Base-by-base conservation (phyloP, 192 early-diverging fungal species). In the Diversispora eburnea region DNA sequence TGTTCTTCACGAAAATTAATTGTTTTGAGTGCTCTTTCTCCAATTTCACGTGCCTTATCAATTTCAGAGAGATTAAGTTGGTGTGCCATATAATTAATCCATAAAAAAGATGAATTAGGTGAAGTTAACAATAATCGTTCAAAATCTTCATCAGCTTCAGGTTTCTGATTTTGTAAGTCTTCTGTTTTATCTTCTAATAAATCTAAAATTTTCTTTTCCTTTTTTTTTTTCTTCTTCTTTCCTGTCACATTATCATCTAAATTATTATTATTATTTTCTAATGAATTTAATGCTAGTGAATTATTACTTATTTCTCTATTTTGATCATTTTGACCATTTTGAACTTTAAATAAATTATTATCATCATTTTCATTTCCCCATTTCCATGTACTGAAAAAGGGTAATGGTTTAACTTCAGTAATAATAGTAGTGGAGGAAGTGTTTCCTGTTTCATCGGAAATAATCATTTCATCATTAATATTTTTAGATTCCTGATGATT, bases 41-140 rank as follows among this genome's bases (percentile, higher is more conserved):
- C 98, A 66, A 98, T 90, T 55, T 88, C 88, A 54, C 98, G 91
- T 12, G 98, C 96, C 75, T 95, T 96, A 45, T 84, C 88, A 45
- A 98, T 88, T 81, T 99, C 96, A 0, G 95, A 93, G 70, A 97
- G 83, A 64, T 95, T 90, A 4, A 99, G 83, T 74, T 98, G 95
- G 87, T 93, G 95, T n/a, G 96, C 95, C 96, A 99, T 99, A 78
- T 95, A 99, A 82, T 99, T 95, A 77, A 99, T 94, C 98, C 98
- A 99, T 62, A 99, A 72, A 84, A 90, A 97, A 19, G 98, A 99
- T 66, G 91, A 93, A 84, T 96, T 94, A 57, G 98, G 98, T 10
- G 94, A 96, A 33, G 94, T 93, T 57, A 99, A 82, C 41, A 99
- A 77, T 60, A 98, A 80, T 64, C 96, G 88, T 77, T 99, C 98